These are phyloP conservation scores for Mycena epipterygia DNA, from an alignment of 768 basidiomycete genomes.

Conservation along the genomic window DNA sequence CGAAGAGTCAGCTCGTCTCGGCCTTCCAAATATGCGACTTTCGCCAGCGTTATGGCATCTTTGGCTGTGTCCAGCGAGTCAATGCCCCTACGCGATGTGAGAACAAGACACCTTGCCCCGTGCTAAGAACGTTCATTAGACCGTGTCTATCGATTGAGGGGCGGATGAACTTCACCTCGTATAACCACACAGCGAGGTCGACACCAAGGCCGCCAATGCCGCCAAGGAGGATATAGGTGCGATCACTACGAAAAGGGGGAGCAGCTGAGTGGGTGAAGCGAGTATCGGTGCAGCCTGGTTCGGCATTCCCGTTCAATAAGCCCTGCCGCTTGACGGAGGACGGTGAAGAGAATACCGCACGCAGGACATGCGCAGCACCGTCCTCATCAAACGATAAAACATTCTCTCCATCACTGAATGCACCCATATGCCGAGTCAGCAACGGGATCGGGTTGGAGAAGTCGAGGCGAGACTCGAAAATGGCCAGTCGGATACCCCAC, in stretches of 20 bases:
- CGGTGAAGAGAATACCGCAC: neutral
- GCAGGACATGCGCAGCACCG: neutral
- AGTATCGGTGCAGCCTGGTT: neutral
- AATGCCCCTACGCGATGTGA: conserved; percentile 23
- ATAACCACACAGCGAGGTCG: conserved; percentile 31
- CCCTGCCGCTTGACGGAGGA: no score
- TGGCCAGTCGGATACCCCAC: conserved; percentile 10
- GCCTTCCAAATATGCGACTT: conserved; percentile 22
- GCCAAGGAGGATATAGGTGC: conserved; percentile 21
- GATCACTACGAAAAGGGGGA: conserved; percentile 19
- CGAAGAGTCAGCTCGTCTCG: conserved; percentile 11
- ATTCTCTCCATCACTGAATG: neutral
- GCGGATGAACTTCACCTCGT: conserved; percentile 13
- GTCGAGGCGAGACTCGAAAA: neutral
- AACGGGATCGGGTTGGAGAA: neutral
- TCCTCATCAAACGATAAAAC: neutral
- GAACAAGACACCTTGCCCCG: conserved; percentile 20
- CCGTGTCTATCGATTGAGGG: neutral
- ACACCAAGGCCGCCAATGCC: conserved; percentile 22
- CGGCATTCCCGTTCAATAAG: neutral
- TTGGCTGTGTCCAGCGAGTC: conserved; percentile 12
- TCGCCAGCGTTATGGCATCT: conserved; percentile 20
- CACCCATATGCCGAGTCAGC: neutral
- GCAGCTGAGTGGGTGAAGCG: neutral
- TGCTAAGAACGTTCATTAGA: conserved; percentile 15